Evolutionary conservation across 1,284 basidiomycete genomes (phyloP), one percentile per base, ranked within the genome.

Genomic region (Cryptococcus sp.): DNA sequence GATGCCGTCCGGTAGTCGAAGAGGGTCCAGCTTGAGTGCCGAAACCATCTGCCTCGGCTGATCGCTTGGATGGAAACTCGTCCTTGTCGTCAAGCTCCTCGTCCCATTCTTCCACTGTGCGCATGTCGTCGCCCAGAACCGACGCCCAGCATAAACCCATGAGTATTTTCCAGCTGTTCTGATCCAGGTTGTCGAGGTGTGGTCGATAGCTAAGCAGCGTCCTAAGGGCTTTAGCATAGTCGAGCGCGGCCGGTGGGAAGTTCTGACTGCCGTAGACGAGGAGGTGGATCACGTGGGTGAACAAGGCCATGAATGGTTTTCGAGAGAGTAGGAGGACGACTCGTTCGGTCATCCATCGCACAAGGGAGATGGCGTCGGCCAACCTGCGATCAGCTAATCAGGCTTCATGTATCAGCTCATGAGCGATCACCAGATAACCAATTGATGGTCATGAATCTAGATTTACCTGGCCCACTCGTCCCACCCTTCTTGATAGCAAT

Each of bases 221-320:
- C 43, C 85, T 84, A 39, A 95, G 81, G 0, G 89, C 83, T 72
- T 94, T 93, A 59, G 88, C 82, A 72, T 93, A 96, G 72, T 93
- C 86, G 60, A 91, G 77, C 3, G 89, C 86, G 5, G 93, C 82
- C 0, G 86, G 85, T 7, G 81, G 70, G 52, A 88, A 83, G 10
- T 95, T 80, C 17, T 61, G 67, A 25, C 83, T 82, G 13, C 82
- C 78, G 64, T 85, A 73, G 13, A 85, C 80, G 58, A 92, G 82
- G 58, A 83, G 83, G 56, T 86, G 83, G 4, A 82, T 78, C 54
- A 96, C 81, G 72, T 93, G 90, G 4, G 81, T 80, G 52, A 91
- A 78, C 40, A 94, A 48, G 1, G 61, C 54, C 3, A 70, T 25
- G 40, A 77, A 65, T 1, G 75, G 65, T 39, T 65, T 68, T 35